Conservation (phyloP, 768 basidiomycete species). For the Lepiota brunneoincarnata region DNA sequence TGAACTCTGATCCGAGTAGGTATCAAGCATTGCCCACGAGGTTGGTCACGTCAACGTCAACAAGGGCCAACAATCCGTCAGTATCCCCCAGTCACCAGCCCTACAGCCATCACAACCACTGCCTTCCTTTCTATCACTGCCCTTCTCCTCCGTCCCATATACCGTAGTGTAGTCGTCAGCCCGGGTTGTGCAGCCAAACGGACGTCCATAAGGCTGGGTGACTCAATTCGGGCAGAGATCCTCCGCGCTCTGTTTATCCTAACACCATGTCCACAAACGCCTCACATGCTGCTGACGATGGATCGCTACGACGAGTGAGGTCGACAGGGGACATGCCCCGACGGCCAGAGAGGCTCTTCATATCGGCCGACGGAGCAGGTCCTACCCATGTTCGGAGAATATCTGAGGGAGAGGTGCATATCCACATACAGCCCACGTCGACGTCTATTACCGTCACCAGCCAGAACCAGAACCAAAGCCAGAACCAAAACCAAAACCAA, state of each 20-base stretch:
- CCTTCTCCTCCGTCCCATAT: too few relatives aligned
- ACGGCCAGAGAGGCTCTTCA: slow-evolving; percentile 20
- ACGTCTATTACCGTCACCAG: background rate
- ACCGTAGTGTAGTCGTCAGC: too few relatives aligned
- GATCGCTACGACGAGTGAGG: slow-evolving; percentile 31
- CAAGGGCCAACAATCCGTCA: too few relatives aligned
- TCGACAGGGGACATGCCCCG: slow-evolving; percentile 39
- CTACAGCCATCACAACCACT: too few relatives aligned
- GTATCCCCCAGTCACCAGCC: too few relatives aligned
- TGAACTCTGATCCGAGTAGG: too few relatives aligned
- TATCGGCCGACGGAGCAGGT: background rate
- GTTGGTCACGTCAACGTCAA: too few relatives aligned
- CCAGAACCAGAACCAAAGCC: background rate
- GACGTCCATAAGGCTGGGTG: too few relatives aligned
- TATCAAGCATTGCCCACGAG: too few relatives aligned
- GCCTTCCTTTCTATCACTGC: too few relatives aligned
- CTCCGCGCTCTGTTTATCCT: background rate
- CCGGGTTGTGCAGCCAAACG: too few relatives aligned
- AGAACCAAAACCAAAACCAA: background rate
- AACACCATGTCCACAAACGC: slow-evolving; percentile 17
- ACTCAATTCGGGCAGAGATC: too few relatives aligned
- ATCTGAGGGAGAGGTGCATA: slow-evolving; percentile 5
- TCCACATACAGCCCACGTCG: background rate
- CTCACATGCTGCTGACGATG: slow-evolving; percentile 20
- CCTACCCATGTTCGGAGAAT: background rate